Evolutionary conservation across 108 stramenopile species (phyloP).

Genomic region (Nitzschia sp.): DNA sequence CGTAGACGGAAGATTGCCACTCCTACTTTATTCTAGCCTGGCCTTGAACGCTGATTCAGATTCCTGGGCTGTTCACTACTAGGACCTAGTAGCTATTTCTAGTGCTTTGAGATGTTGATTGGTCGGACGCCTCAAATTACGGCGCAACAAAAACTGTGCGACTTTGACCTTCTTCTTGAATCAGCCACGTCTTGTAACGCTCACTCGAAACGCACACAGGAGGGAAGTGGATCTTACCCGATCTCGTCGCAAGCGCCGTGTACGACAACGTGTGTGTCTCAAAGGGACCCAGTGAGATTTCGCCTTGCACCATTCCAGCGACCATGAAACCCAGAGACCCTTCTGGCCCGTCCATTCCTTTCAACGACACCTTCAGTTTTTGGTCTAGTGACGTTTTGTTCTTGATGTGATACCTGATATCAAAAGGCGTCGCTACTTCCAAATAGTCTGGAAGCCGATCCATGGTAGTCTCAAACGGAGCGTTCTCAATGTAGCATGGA

Average conservation of each 20-base stretch:
- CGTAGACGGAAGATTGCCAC: no score
- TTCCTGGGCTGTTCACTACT: no score
- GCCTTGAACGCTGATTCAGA: no score
- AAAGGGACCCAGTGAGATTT: slow-evolving; percentile 55
- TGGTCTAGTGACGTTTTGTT: slow-evolving; percentile 73
- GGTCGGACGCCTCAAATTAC: no score
- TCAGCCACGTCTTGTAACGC: slow-evolving; percentile 71
- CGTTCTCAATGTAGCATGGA: slow-evolving; percentile 59
- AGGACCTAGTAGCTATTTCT: not conserved
- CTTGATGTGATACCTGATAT: slow-evolving; percentile 55
- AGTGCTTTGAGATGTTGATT: no score
- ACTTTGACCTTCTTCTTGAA: slow-evolving; percentile 25
- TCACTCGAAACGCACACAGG: slow-evolving; percentile 48
- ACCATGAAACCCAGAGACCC: slow-evolving; percentile 45
- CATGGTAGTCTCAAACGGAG: slow-evolving; percentile 65
- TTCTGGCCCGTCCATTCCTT: slow-evolving; percentile 23
- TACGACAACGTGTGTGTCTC: slow-evolving; percentile 60
- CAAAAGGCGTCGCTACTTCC: slow-evolving; percentile 66
- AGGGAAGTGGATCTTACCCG: slow-evolving; percentile 58
- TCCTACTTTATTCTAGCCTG: no score
- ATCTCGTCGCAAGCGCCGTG: slow-evolving; percentile 61
- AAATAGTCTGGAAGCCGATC: slow-evolving; percentile 43
- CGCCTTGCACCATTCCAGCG: slow-evolving; percentile 53
- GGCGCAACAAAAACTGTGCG: slow-evolving; percentile 20
- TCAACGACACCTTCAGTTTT: slow-evolving; percentile 45